Evolutionary conservation across 2,329 filamentous ascomycete species (phyloP).

Genomic region (Sclerotinia minor): DNA sequence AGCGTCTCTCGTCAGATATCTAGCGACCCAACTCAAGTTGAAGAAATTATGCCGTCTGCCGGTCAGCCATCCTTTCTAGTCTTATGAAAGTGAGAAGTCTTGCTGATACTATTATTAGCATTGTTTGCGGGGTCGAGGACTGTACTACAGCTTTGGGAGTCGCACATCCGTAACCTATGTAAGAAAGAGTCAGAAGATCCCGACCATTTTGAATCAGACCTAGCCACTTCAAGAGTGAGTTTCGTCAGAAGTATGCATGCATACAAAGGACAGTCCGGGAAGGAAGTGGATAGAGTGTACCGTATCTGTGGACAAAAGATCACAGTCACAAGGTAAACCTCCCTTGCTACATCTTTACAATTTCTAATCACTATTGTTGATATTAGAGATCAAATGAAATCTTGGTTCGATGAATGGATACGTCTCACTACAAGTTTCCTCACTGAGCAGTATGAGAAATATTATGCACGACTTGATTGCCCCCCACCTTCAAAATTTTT

Average conservation of each 20-base stretch:
- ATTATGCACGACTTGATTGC: neutral
- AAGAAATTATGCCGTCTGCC: neutral
- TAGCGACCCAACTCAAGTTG: neutral
- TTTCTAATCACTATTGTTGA: neutral
- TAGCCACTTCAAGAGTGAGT: neutral
- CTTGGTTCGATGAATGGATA: neutral
- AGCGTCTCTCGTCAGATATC: conserved; percentile 1
- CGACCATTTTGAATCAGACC: neutral
- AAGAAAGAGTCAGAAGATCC: neutral
- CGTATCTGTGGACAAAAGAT: conserved; percentile 4
- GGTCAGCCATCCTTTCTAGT: neutral
- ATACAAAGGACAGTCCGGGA: neutral
- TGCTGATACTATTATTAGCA: conserved; percentile 2
- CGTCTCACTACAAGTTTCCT: conserved; percentile 6
- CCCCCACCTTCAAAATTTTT: conserved; percentile 1
- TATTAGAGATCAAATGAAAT: conserved; percentile 12
- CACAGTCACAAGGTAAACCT: conserved; percentile 5
- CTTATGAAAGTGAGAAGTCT: neutral
- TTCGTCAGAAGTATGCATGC: neutral
- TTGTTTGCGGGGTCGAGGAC: neutral
- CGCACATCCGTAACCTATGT: neutral
- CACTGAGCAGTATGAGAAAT: neutral
- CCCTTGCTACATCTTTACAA: neutral
- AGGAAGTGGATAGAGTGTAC: neutral
- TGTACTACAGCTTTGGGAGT: neutral